These are phyloP conservation scores for Fusarium pseudoanthophilum DNA, from an alignment of 2,329 filamentous ascomycete species.

Conservation along the genomic window DNA sequence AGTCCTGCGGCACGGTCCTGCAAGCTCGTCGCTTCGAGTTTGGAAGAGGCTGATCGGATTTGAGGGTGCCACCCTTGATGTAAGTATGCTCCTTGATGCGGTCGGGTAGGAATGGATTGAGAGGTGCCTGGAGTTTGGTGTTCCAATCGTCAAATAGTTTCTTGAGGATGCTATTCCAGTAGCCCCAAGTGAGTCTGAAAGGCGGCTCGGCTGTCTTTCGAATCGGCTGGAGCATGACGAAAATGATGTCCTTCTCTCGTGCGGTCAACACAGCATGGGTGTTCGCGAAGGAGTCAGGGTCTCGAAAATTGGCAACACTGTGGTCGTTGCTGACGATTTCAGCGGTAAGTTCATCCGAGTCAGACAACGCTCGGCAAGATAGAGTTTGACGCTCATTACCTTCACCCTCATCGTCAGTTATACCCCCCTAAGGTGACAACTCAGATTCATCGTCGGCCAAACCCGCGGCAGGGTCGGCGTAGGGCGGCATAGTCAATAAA, in stretches of 20 bases:
- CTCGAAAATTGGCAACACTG: background rate
- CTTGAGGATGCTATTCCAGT: background rate
- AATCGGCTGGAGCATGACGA: background rate
- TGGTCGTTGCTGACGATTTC: background rate
- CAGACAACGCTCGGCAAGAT: background rate
- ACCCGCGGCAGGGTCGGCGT: no score
- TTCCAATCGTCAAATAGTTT: background rate
- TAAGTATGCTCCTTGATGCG: no score
- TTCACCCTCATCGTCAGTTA: no score
- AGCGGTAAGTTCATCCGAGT: background rate
- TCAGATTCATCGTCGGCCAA: no score
- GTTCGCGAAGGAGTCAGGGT: no score
- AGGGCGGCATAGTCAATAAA: background rate
- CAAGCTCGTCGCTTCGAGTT: no score
- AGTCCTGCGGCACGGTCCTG: no score
- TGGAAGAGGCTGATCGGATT: no score
- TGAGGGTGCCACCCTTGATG: no score
- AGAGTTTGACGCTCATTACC: no score
- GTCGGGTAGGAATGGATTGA: no score
- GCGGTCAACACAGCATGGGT: background rate
- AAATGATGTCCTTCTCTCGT: background rate
- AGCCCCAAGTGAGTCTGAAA: background rate
- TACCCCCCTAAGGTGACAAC: no score
- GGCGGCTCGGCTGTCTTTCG: background rate
- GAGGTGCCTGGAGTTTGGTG: background rate